Conservation (phyloP, 2,329 filamentous ascomycete genomes). For the Parafenestella ontariensis region DNA sequence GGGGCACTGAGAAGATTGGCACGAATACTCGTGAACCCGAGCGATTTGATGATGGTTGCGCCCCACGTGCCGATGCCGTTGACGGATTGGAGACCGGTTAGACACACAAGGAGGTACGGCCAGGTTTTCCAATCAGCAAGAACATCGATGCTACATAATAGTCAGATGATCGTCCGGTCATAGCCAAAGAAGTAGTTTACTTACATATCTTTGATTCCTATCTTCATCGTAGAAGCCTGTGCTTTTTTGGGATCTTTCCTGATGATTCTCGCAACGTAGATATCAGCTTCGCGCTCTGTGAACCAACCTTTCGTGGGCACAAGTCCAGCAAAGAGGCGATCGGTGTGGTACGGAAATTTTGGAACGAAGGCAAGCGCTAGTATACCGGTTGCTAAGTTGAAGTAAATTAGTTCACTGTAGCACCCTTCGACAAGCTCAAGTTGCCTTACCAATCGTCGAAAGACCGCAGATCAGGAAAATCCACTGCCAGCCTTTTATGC, state of each 20-base stretch:
- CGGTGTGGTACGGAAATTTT: slow-evolving; percentile 2
- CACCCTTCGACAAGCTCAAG: too few species aligned
- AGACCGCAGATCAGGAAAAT: slow-evolving; percentile 43
- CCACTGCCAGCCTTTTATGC: neutral
- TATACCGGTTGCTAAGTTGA: neutral
- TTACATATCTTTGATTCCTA: slow-evolving; percentile 5
- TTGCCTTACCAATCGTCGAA: too few species aligned
- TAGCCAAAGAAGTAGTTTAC: neutral
- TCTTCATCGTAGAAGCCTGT: slow-evolving; percentile 2
- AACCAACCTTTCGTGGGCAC: slow-evolving; percentile 1
- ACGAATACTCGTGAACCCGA: slow-evolving; percentile 5
- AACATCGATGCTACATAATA: neutral
- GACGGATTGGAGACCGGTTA: slow-evolving; percentile 4
- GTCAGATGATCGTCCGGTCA: neutral
- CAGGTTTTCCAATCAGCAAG: slow-evolving; percentile 3
- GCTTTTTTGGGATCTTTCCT: slow-evolving; percentile 5
- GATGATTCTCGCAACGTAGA: slow-evolving; percentile 8
- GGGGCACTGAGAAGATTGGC: slow-evolving; percentile 5
- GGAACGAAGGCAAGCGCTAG: slow-evolving; percentile 3
- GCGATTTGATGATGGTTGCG: slow-evolving; percentile 4
- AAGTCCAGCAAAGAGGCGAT: slow-evolving; percentile 2
- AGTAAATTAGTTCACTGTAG: too few species aligned
- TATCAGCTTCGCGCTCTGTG: slow-evolving; percentile 4
- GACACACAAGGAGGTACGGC: slow-evolving; percentile 3
- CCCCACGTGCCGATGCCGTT: slow-evolving; percentile 2